These are phyloP conservation scores for Kodamaea anthophila DNA, from an alignment of 1,139 yeast genomes.

Conservation along the genomic window DNA sequence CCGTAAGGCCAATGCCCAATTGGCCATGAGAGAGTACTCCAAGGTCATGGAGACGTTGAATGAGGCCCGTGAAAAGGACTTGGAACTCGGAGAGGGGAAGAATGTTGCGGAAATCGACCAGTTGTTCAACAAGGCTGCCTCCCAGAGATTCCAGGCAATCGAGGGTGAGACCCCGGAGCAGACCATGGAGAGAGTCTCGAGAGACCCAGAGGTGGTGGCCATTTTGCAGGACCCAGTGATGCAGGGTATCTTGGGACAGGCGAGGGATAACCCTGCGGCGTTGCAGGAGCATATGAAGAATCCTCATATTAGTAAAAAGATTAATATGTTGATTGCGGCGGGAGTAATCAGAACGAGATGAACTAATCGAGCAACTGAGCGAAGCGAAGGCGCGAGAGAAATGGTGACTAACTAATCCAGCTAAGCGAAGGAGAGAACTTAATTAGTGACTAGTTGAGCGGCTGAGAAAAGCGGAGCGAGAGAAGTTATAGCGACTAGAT, in stretches of 20 bases:
- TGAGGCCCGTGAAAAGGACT: constrained; percentile 70
- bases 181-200: constrained; percentile 82
- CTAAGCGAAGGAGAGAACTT: too few relatives aligned
- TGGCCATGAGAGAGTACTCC: constrained; percentile 84
- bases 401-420: too few relatives aligned
- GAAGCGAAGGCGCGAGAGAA: too few relatives aligned
- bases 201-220: constrained; percentile 90
- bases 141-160: constrained; percentile 71
- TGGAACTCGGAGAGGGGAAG: constrained; percentile 49
- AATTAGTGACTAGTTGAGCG: too few relatives aligned
- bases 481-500: too few relatives aligned
- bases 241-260: constrained; percentile 93
- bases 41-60: constrained; percentile 78
- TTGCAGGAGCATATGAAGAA: constrained; percentile 96
- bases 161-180: constrained; percentile 95
- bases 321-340: constrained; percentile 87
- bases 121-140: constrained; percentile 68
- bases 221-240: constrained; percentile 94
- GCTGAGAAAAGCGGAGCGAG: too few relatives aligned
- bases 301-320: constrained; percentile 86
- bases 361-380: constrained; percentile 7
- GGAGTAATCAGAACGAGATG: constrained; percentile 94
- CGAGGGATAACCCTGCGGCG: constrained; percentile 94
- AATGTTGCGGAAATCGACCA: constrained; percentile 76
- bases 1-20: constrained; percentile 92